These are phyloP conservation scores for Lodderomyces theae DNA, from an alignment of 1,139 yeast species.

Conservation along the genomic window DNA sequence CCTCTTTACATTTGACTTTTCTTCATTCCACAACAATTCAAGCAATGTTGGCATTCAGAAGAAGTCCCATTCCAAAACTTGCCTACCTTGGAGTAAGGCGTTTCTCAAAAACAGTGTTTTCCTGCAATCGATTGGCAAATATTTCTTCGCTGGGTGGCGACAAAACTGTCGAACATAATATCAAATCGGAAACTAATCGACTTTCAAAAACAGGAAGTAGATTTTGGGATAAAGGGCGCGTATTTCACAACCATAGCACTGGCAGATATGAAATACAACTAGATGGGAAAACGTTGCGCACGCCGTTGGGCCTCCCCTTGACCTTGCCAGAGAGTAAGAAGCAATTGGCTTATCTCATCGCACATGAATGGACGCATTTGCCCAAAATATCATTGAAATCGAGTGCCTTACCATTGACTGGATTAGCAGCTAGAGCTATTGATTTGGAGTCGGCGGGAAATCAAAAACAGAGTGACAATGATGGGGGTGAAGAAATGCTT, in stretches of 20 bases:
- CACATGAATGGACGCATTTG: slow-evolving; percentile 85
- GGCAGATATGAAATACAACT: slow-evolving; percentile 53
- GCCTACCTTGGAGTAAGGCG: slow-evolving; percentile 1
- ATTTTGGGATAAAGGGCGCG: slow-evolving; percentile 82
- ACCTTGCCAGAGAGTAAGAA: slow-evolving; percentile 60
- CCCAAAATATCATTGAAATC: slow-evolving; percentile 73
- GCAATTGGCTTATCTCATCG: slow-evolving; percentile 68
- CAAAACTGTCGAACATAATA: slow-evolving; percentile 50
- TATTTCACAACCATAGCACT: slow-evolving; percentile 30
- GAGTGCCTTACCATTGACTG: slow-evolving; percentile 81
- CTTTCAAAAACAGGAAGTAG: slow-evolving; percentile 66
- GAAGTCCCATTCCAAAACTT: neutral
- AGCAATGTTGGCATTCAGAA: neutral
- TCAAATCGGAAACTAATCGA: slow-evolving; percentile 63
- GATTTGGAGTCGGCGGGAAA: slow-evolving; percentile 43
- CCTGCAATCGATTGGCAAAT: neutral
- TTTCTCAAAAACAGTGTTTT: neutral
- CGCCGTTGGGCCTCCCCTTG: slow-evolving; percentile 77
- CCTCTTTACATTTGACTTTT: neutral
- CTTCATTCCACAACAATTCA: neutral
- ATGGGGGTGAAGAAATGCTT: slow-evolving; percentile 35
- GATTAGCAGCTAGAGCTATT: slow-evolving; percentile 80
- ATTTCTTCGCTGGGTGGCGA: slow-evolving; percentile 23
- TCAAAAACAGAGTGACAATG: slow-evolving; percentile 21
- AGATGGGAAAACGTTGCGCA: slow-evolving; percentile 74